phyloP scores from a whole-genome alignment of 768 basidiomycete genomes.

The Tylopilus felleus region DNA sequence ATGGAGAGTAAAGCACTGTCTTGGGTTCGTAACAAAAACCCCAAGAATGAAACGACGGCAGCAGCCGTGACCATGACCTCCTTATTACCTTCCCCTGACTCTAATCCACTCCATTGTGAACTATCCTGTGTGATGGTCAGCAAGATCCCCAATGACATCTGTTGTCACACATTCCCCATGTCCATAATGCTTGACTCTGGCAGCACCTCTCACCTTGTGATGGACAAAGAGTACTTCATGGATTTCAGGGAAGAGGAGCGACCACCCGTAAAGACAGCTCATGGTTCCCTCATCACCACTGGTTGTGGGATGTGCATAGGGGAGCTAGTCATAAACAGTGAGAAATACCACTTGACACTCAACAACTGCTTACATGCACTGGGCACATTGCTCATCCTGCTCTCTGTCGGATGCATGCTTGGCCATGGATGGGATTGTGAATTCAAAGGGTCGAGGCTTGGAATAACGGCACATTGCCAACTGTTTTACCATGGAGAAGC shows the following conservation, averaged over 20 bases:
- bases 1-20: neutral
- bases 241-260: neutral
- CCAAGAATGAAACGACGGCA: neutral
- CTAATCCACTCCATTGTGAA: neutral
- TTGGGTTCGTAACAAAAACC: neutral
- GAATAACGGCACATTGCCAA: fast-evolving
- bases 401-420: neutral
- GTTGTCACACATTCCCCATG: too few species aligned
- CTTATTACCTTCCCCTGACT: too few species aligned
- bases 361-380: neutral
- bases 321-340: neutral
- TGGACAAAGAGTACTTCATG: neutral
- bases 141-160: too few species aligned
- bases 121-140: neutral
- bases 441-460: fast-evolving
- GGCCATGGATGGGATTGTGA: neutral
- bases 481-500: neutral
- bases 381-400: fast-evolving
- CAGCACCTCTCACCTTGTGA: neutral
- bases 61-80: neutral
- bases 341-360: neutral
- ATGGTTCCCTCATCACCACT: fast-evolving
- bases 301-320: neutral
- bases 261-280: neutral
- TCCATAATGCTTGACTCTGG: neutral